A percentile compares a stretch with the other conserved stretches of the same genome.
These are phyloP conservation scores for Colletotrichum brevisporum DNA, from an alignment of 2,329 filamentous ascomycete species.

Conservation along the genomic window DNA sequence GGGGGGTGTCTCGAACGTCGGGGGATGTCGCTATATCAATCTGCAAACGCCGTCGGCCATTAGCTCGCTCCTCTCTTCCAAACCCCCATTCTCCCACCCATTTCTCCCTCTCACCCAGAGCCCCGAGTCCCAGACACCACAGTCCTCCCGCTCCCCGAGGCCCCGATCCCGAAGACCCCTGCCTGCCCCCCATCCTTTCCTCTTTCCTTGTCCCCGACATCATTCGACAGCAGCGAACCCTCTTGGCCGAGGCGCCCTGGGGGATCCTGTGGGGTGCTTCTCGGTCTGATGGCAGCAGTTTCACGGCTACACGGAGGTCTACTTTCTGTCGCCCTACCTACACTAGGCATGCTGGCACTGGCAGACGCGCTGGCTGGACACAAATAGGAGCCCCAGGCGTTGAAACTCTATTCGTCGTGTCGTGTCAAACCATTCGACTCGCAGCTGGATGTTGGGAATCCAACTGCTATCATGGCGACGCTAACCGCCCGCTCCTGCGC, in stretches of 20 bases:
- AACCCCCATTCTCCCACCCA: neutral
- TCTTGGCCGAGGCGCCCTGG: slow-evolving; percentile 38
- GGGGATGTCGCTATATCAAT: slow-evolving; percentile 33
- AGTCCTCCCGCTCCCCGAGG: slow-evolving; percentile 4
- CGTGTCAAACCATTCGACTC: slow-evolving; percentile 3
- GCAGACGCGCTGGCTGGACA: neutral
- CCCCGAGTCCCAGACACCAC: no score
- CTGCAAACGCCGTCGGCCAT: slow-evolving; percentile 28
- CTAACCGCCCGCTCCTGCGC: neutral
- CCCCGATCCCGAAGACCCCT: slow-evolving; percentile 26
- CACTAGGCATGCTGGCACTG: no score
- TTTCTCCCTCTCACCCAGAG: slow-evolving; percentile 2
- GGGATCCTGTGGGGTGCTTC: slow-evolving; percentile 21
- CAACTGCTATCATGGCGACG: neutral
- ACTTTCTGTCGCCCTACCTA: neutral
- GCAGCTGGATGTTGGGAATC: neutral
- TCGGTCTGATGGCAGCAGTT: slow-evolving; percentile 41
- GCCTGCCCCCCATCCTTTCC: neutral
- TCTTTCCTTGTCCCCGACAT: slow-evolving; percentile 38
- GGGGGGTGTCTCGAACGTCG: slow-evolving; percentile 21
- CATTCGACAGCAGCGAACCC: slow-evolving; percentile 39
- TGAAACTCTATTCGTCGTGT: slow-evolving; percentile 14
- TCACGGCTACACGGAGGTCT: slow-evolving; percentile 40
- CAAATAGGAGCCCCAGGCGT: slow-evolving; percentile 3
- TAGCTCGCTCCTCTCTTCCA: neutral